Percentiles rank a stretch among this genome's conserved stretches.
Evolutionary conservation across 1,284 basidiomycete genomes (phyloP).

Genomic region (Thecaphora frezii): DNA sequence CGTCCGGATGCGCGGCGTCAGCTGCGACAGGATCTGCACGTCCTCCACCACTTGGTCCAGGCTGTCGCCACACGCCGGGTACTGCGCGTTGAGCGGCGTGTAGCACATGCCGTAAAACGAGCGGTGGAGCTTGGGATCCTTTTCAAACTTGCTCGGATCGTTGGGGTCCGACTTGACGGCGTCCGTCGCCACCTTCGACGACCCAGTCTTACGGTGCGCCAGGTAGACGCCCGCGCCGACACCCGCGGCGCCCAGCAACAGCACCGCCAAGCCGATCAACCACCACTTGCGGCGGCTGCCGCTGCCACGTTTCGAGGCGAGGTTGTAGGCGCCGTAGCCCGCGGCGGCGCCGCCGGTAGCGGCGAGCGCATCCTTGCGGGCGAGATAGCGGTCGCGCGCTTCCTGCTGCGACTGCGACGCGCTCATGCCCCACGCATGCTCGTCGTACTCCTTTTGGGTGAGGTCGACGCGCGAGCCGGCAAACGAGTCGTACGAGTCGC

Average conservation of each 20-base stretch:
- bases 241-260: conserved; percentile 16
- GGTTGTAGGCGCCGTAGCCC: conserved; percentile 1
- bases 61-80: conserved; percentile 60
- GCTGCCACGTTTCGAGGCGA: not conserved
- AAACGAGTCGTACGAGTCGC: not conserved
- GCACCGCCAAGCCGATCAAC: conserved; percentile 10
- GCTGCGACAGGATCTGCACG: conserved; percentile 61
- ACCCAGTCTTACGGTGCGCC: conserved; percentile 13
- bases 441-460: conserved; percentile 5
- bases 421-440: conserved; percentile 25
- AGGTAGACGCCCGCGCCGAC: conserved; percentile 36
- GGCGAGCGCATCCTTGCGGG: conserved; percentile 23
- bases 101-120: conserved; percentile 64
- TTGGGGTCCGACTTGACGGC: conserved; percentile 61
- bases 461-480: conserved; percentile 6
- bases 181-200: conserved; percentile 9
- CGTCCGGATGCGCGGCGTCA: conserved; percentile 54
- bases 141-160: conserved; percentile 70
- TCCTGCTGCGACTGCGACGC: conserved; percentile 1
- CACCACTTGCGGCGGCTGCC: conserved; percentile 9
- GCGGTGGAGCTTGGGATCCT: conserved; percentile 67
- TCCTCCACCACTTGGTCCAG: conserved; percentile 62
- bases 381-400: conserved; percentile 38
- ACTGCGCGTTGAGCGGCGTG: conserved; percentile 44
- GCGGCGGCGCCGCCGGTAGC: conserved; percentile 12